These are phyloP conservation scores for Besnoitia besnoiti DNA, from an alignment of 169 alveolate genomes.

Conservation along the genomic window DNA sequence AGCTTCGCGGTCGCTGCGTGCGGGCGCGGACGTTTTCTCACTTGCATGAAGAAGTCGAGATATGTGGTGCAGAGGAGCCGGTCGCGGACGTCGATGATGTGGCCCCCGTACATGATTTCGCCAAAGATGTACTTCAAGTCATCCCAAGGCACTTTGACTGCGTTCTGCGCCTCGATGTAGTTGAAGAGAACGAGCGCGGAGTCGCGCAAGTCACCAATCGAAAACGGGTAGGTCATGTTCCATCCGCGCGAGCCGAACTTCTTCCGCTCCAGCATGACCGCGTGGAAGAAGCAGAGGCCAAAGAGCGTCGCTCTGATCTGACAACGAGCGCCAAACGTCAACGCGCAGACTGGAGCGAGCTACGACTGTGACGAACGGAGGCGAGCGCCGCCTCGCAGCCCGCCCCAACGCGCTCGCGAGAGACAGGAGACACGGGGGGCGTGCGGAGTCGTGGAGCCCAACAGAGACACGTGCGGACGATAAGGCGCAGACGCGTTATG, in stretches of 20 bases:
- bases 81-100: constrained; percentile 96
- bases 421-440: no score
- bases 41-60: constrained; percentile 91
- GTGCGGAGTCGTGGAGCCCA: no score
- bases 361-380: no score
- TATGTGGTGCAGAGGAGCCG: constrained; percentile 91
- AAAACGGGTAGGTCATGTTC: constrained; percentile 96
- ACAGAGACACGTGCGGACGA: no score
- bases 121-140: constrained; percentile 96
- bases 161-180: constrained; percentile 88
- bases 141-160: constrained; percentile 95
- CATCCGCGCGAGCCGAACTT: constrained; percentile 98
- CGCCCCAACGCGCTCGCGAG: no score
- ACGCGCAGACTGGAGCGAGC: no score
- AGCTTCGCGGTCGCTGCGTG: no score
- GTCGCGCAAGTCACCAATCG: constrained; percentile 95
- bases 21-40: background rate
- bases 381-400: no score
- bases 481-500: no score
- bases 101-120: constrained; percentile 99
- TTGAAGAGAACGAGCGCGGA: constrained; percentile 93
- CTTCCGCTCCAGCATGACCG: constrained; percentile 95
- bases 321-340: no score
- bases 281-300: constrained; percentile 97
- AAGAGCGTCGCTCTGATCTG: constrained; percentile 91